Evolutionary conservation across 495 filamentous ascomycete species (phyloP), one percentile per base, ranked within the genome.

Genomic region (Penicillium cosmopolitanum): DNA sequence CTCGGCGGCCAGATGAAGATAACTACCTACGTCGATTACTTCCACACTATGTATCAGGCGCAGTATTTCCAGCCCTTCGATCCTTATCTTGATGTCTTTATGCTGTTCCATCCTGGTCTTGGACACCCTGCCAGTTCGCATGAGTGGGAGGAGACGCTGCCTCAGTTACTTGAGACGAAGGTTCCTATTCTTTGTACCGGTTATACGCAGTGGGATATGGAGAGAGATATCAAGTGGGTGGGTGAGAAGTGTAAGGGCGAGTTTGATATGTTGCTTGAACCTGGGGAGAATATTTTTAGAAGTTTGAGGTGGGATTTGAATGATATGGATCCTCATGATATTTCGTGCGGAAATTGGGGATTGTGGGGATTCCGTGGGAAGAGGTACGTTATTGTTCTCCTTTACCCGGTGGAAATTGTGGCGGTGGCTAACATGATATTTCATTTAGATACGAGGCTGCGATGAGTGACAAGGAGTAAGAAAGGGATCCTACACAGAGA

Each of bases 271-370:
- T 77, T 99, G 51, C 79, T 99, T 72, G 84, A 96, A 72, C 94
- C 95, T 0, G 93, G 92, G 13, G 92, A 97, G 80, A 99, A 99
- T 63, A 84, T 79, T 10, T 99, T 99, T 77, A 84, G 93, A 68
- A 99, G 95, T 80, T 74, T 96, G 72, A 82, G 95, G 61, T 98
- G 96, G 96, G 95, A 99, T 82, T 69, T 98, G 64, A 97, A 97
- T 70, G 95, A 99, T 73, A 69, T 92, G 52, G 95, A 98, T 71
- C 96, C 95, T 5, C 89, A 93, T 64, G 96, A 98, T 76, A 81
- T 98, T 61, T 97, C 88, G 61, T 93, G 89, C 70, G 93, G 93
- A 43, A 98, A 98, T 71, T 98, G 92, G 92, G 95, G 95, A 5
- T 74, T 96, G 16, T 98, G 94, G 93, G 92, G 87, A 31, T 98